Conservation (phyloP, 2,329 filamentous ascomycete species). For the Penicillium paneum region DNA sequence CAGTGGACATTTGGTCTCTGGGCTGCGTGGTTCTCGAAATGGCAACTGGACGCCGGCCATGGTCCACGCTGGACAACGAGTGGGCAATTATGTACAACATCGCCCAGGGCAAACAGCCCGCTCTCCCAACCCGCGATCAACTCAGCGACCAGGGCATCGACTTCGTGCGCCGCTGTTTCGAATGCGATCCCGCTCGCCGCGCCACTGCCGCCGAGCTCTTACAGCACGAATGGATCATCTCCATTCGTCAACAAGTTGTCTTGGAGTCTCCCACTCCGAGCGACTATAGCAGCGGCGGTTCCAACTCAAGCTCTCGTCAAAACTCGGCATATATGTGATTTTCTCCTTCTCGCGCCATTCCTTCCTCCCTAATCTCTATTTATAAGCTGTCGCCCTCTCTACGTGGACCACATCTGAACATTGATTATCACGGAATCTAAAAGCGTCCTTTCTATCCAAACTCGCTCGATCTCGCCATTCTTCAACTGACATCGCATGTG, state of each 20-base stretch:
- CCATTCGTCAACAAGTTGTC: constrained; percentile 48
- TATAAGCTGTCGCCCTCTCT: background rate
- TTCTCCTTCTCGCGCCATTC: background rate
- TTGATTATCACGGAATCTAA: background rate
- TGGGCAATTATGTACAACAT: constrained; percentile 99
- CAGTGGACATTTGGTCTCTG: constrained; percentile 93
- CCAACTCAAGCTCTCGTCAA: constrained; percentile 29
- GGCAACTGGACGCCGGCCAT: constrained; percentile 89
- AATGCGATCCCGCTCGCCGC: constrained; percentile 73
- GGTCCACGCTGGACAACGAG: constrained; percentile 95
- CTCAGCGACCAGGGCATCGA: constrained; percentile 81
- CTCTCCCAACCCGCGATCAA: constrained; percentile 77
- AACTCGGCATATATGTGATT: constrained; percentile 28
- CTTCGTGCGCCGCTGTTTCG: constrained; percentile 83
- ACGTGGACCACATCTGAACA: background rate
- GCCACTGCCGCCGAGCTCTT: constrained; percentile 83
- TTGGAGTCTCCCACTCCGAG: constrained; percentile 42
- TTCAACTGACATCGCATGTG: constrained; percentile 29
- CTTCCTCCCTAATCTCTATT: background rate
- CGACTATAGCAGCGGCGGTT: constrained; percentile 32
- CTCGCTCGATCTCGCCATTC: constrained; percentile 21
- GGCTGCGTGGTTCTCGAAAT: constrained; percentile 97
- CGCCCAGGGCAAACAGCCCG: constrained; percentile 89
- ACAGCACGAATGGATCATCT: constrained; percentile 83
- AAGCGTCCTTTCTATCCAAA: constrained; percentile 7